These are phyloP conservation scores for Eryngium alpinum DNA, from an alignment of 140 eudicot genomes.

Conservation along the genomic window DNA sequence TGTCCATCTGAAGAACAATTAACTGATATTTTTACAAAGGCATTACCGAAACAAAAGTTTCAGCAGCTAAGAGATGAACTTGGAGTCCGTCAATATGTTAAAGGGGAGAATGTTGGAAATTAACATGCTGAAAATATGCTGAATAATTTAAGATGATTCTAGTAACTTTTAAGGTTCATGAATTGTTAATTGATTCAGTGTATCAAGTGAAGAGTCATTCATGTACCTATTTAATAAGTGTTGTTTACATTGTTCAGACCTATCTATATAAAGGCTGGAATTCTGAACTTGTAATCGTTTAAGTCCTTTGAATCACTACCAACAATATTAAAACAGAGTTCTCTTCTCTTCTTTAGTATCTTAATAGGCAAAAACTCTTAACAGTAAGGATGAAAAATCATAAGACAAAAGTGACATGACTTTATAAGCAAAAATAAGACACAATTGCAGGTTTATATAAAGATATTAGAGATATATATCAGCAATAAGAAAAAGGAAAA, in stretches of 20 bases:
- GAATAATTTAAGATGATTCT: not conserved
- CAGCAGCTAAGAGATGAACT: not conserved
- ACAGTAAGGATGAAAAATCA: no score
- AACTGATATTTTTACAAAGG: not conserved
- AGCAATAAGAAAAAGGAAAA: no score
- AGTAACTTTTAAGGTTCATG: slow-evolving; percentile 1
- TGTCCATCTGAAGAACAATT: not conserved
- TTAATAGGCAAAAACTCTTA: no score
- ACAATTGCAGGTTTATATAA: no score
- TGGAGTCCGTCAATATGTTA: not conserved
- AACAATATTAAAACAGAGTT: no score
- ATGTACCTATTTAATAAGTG: not conserved
- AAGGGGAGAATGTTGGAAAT: not conserved
- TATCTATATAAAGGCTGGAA: not conserved
- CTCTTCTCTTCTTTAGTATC: no score
- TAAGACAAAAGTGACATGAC: no score
- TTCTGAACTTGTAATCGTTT: no score
- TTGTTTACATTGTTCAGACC: not conserved
- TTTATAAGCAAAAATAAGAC: no score
- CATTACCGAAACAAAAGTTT: not conserved
- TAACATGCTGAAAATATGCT: not conserved
- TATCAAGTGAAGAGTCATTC: not conserved
- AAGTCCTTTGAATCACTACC: no score
- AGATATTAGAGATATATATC: no score
- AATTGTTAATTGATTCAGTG: not conserved